A percentile compares a stretch with the other conserved stretches of the same genome.
phyloP scores from a whole-genome alignment of 2,329 filamentous ascomycete genomes.

The Cadophora gregata region DNA sequence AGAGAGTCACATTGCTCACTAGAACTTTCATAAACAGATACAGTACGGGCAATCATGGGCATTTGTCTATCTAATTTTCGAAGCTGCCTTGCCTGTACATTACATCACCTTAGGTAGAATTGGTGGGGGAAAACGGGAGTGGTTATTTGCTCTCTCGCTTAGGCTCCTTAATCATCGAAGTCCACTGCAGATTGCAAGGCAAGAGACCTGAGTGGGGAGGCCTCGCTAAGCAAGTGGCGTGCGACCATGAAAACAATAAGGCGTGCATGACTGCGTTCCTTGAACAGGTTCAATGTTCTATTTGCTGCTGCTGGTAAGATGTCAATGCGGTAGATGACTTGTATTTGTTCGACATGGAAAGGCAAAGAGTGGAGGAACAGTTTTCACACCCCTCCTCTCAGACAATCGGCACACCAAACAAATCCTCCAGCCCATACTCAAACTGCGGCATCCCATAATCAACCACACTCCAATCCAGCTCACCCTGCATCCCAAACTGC shows the following conservation, averaged over 20 bases:
- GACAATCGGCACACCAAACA: slow-evolving; percentile 2
- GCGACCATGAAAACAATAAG: neutral
- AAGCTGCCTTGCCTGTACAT: too few relatives aligned
- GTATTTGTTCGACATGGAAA: neutral
- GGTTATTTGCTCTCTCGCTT: neutral
- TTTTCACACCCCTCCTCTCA: neutral
- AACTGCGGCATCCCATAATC: neutral
- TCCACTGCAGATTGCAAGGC: too few relatives aligned
- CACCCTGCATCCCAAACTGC: neutral
- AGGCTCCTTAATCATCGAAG: too few relatives aligned
- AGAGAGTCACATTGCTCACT: too few relatives aligned
- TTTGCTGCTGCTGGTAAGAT: neutral
- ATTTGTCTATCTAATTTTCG: too few relatives aligned
- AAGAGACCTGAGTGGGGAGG: too few relatives aligned
- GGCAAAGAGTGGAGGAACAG: too few relatives aligned
- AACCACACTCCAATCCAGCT: neutral
- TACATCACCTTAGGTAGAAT: too few relatives aligned
- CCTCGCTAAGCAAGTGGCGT: neutral
- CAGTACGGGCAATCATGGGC: too few relatives aligned
- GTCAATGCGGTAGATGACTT: too few relatives aligned
- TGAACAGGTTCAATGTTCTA: neutral
- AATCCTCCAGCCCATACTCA: slow-evolving; percentile 2
- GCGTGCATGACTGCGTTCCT: neutral
- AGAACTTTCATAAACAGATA: too few relatives aligned
- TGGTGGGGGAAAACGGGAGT: too few relatives aligned